Base-by-base conservation (phyloP, 2,329 filamentous ascomycete genomes). In the Talaromyces sp. region DNA sequence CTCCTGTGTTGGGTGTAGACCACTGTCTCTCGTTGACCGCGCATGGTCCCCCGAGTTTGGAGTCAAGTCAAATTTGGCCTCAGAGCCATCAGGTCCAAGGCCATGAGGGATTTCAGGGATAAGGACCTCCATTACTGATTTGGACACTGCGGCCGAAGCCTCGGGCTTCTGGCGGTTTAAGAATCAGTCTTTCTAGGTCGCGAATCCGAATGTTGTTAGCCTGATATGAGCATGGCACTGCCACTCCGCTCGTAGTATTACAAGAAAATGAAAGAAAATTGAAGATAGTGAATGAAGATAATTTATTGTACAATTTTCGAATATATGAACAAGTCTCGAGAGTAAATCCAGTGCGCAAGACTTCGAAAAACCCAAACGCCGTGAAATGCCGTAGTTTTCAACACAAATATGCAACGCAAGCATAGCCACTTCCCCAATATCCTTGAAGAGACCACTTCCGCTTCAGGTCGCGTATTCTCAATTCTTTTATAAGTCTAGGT, bases 341-440 rank as follows among this genome's bases (percentile, higher is more conserved):
- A 61, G 10, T 7, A 19, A 39, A 10, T 19, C 43, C 50, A 50
- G 31, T n/a, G 13, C 58, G 31, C 22, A 50, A 50, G 58, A 60
- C 43, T 61, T 50, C 19, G 27, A 41, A 50, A 31, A 52, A 39
- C 33, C 52, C 52, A 56, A 62, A 62, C 60, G 60, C 60, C 60
- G 35, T 61, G 35, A 54, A 62, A 62, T 62, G 60, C 60, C 48
- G 60, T 50, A 16, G 47, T 43, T 22, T 6, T 62, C 47, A 41
- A 41, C 27, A 52, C 24, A 62, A 2, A 39, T 50, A 31, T 41
- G 47, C 13, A 24, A 19, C 37, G 31, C 22, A n/a, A 54, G 10
- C 22, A 43, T 22, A 31, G 24, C 47, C 27, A 19, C 19, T 24
- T 56, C 16, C 1, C n/a, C 11, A 9, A 3, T 35, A 13, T 24